Conservation (phyloP, 257 asterid genomes). For the Nicotiana tomentosiformis region DNA sequence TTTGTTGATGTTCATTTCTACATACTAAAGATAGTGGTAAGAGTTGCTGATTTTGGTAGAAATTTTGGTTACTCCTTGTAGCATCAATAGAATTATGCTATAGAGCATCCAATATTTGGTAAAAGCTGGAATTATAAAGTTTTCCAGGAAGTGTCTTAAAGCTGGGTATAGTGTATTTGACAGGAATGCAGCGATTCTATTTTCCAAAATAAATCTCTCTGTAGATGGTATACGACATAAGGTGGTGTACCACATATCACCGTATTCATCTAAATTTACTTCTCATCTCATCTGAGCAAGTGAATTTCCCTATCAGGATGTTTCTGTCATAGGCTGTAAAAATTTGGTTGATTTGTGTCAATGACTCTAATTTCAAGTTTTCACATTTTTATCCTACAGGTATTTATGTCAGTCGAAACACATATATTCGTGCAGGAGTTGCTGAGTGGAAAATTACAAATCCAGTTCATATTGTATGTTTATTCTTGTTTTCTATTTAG, state of each 20-base stretch:
- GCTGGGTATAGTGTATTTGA: background rate
- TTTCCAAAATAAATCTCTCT: background rate
- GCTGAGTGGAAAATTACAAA: slow-evolving; percentile 90
- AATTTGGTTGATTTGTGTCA: background rate
- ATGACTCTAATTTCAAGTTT: background rate
- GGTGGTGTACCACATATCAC: background rate
- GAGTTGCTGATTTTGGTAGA: background rate
- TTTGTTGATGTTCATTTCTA: background rate
- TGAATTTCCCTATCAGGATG: background rate
- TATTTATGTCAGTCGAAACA: slow-evolving; percentile 88
- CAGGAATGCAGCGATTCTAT: background rate
- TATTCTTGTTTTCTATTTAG: slow-evolving; percentile 1
- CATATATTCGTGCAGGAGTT: slow-evolving; percentile 87
- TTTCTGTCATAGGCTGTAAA: background rate
- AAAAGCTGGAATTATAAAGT: background rate
- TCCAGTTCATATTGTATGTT: slow-evolving; percentile 89
- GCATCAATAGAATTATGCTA: background rate
- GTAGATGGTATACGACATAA: background rate
- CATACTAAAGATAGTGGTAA: background rate
- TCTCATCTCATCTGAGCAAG: background rate
- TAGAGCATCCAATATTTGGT: background rate
- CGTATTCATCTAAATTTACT: background rate
- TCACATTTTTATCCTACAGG: slow-evolving; percentile 33
- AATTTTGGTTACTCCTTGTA: background rate
- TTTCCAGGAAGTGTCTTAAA: background rate